phyloP scores from a whole-genome alignment of 106 monocot species.

The Agapanthus africanus region DNA sequence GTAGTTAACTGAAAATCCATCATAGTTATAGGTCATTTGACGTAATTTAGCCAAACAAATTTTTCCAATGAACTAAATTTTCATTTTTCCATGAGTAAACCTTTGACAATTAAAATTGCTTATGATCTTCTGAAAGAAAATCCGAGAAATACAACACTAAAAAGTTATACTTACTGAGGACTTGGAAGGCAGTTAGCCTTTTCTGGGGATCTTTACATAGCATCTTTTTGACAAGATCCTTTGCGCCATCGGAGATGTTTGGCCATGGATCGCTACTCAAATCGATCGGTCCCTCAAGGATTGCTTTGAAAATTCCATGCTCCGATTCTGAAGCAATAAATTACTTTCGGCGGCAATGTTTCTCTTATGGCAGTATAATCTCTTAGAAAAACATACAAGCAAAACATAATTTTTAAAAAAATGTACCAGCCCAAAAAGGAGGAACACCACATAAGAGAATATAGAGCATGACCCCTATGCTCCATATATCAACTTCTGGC shows the following conservation, averaged over 20 bases:
- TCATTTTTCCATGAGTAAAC: no score
- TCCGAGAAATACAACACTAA: no score
- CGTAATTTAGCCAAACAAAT: no score
- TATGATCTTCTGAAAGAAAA: no score
- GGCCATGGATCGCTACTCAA: slow-evolving; percentile 70
- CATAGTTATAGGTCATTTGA: no score
- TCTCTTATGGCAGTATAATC: no score
- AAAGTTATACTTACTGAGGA: slow-evolving; percentile 42
- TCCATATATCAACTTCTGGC: slow-evolving; percentile 60
- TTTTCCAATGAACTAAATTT: no score
- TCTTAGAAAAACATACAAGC: no score
- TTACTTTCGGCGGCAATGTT: background rate
- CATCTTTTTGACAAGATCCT: slow-evolving; percentile 69
- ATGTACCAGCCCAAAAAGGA: slow-evolving; percentile 56
- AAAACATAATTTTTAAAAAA: no score
- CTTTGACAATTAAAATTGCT: no score
- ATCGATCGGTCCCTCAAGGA: slow-evolving; percentile 42
- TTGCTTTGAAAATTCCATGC: slow-evolving; percentile 57
- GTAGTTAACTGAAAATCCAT: no score
- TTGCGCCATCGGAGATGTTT: slow-evolving; percentile 58
- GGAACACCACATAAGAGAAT: slow-evolving; percentile 61
- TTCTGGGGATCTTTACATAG: slow-evolving; percentile 53
- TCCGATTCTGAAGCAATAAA: slow-evolving; percentile 29
- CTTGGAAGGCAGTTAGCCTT: slow-evolving; percentile 54
- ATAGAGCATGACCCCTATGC: slow-evolving; percentile 56